Base-by-base conservation (phyloP, 2,329 filamentous ascomycete genomes). In the Nakataea oryzae region DNA sequence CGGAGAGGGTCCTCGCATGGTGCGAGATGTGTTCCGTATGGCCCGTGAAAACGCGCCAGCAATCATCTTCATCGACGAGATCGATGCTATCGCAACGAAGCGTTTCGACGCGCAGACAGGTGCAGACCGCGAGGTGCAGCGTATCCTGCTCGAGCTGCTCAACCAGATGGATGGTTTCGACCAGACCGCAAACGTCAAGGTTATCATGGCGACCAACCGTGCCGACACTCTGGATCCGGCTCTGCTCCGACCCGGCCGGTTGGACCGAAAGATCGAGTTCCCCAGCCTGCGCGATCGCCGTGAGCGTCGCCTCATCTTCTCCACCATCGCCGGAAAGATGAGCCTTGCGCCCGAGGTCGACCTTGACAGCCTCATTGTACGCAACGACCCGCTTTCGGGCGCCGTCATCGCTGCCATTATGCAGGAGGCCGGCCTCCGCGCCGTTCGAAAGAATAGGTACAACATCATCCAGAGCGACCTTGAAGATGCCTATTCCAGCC, bases 161-260 rank as follows among this genome's bases (percentile, higher is more conserved):
- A 99, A 99, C 79, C 95, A 99, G 78, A 99, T 99, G 95, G 95
- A 99, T 74, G 95, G 95, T 67, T 99, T 99, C 80, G 95, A 99
- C 75, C 95, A 99, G 77, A 96, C 92, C 0, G 90, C 91, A 74
- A 99, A 99, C 76, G 95, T 99, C 77, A 99, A 99, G 81, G 95
- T 99, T 74, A 99, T 99, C 79, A 99, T 99, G 95, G 95, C 95
- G 68, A 99, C 95, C 68, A 99, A 99, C 81, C 89, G 95, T 74
- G 93, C 95, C 67, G 95, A 97, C 75, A 99, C 95, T 8, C 84
- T 99, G 67, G 95, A 99, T 74, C 95, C 95, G 21, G 95, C 95
- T 55, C 83, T 99, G 65, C 85, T 99, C 65, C 91, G 95, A 70
- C 95, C 95, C 34, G 95, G 95, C 68, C 92, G 95, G 80, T 83